These are phyloP conservation scores for Penicillium sp. DNA, from an alignment of 2,329 filamentous ascomycete species.

Conservation along the genomic window DNA sequence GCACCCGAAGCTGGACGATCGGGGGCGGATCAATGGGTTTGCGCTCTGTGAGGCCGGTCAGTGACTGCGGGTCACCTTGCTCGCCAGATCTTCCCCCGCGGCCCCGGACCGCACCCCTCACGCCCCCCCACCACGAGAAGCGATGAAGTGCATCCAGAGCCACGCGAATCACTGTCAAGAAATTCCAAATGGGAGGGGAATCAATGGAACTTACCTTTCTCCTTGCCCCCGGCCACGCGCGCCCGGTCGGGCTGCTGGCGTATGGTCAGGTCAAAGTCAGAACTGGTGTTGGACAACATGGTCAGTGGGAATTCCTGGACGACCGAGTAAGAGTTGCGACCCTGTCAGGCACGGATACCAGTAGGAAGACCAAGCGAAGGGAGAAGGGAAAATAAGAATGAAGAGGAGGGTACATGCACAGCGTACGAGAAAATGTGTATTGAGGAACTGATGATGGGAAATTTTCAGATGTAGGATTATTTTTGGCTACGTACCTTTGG, in stretches of 20 bases:
- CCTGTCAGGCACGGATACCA: slow-evolving; percentile 16
- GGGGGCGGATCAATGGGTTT: slow-evolving; percentile 86
- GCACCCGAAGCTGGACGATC: slow-evolving; percentile 70
- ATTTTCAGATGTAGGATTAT: background rate
- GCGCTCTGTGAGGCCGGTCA: slow-evolving; percentile 57
- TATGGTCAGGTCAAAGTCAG: slow-evolving; percentile 60
- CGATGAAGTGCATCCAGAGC: background rate
- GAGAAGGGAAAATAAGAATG: background rate
- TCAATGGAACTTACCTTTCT: slow-evolving; percentile 60
- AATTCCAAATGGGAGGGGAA: background rate
- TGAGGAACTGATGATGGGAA: background rate
- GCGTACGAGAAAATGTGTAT: background rate
- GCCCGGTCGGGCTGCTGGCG: slow-evolving; percentile 69
- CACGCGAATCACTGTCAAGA: background rate
- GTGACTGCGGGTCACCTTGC: slow-evolving; percentile 7
- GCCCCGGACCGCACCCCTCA: background rate
- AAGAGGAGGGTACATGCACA: background rate
- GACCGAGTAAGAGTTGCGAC: slow-evolving; percentile 33
- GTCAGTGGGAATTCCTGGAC: slow-evolving; percentile 41
- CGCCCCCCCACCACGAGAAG: background rate
- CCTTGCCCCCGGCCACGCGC: slow-evolving; percentile 70
- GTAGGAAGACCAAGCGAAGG: slow-evolving; percentile 8
- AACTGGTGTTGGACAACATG: slow-evolving; percentile 47
- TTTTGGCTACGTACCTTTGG: slow-evolving; percentile 38
- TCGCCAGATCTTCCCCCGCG: background rate